A percentile compares a stretch with the other conserved stretches of the same genome.
Conservation (phyloP, 768 basidiomycete genomes). For the Tylopilus sp. region DNA sequence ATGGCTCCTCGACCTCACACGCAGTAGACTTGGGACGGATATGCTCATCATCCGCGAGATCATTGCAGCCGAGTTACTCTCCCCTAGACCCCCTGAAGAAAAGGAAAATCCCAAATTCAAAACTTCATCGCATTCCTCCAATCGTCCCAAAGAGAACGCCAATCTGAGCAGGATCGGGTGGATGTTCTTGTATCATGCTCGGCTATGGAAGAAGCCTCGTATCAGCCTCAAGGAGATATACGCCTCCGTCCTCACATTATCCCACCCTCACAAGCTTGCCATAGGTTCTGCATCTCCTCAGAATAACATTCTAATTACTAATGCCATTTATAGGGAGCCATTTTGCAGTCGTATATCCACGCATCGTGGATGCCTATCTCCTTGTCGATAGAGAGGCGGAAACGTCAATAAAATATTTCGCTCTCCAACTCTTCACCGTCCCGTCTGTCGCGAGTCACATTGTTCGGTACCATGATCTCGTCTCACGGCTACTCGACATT, state of each 20-base stretch:
- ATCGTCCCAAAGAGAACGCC: slow-evolving; percentile 38
- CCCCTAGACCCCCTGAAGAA: slow-evolving; percentile 42
- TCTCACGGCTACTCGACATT: slow-evolving; percentile 74
- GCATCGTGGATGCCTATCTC: slow-evolving; percentile 87
- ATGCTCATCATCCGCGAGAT: slow-evolving; percentile 66
- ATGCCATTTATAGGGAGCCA: slow-evolving; percentile 57
- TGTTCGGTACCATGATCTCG: slow-evolving; percentile 67
- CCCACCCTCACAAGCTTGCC: slow-evolving; percentile 68
- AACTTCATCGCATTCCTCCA: slow-evolving; percentile 34
- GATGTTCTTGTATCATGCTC: slow-evolving; percentile 76
- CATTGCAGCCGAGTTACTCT: slow-evolving; percentile 65
- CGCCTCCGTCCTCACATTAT: slow-evolving; percentile 67
- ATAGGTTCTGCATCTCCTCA: slow-evolving; percentile 50
- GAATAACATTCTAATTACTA: slow-evolving; percentile 1
- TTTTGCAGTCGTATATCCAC: slow-evolving; percentile 81
- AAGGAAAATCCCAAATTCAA: slow-evolving; percentile 46
- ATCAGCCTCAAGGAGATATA: slow-evolving; percentile 82
- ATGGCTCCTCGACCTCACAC: slow-evolving; percentile 80
- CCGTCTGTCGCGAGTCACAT: slow-evolving; percentile 82
- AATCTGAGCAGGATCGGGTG: slow-evolving; percentile 67
- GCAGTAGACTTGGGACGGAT: slow-evolving; percentile 65
- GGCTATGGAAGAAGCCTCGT: slow-evolving; percentile 82
- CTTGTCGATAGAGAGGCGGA: slow-evolving; percentile 93
- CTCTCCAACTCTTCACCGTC: slow-evolving; percentile 89
- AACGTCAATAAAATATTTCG: slow-evolving; percentile 91